Percentiles rank a stretch among this genome's conserved stretches.
Conservation (phyloP, 2,329 filamentous ascomycete species). For the Aureobasidium sp. region DNA sequence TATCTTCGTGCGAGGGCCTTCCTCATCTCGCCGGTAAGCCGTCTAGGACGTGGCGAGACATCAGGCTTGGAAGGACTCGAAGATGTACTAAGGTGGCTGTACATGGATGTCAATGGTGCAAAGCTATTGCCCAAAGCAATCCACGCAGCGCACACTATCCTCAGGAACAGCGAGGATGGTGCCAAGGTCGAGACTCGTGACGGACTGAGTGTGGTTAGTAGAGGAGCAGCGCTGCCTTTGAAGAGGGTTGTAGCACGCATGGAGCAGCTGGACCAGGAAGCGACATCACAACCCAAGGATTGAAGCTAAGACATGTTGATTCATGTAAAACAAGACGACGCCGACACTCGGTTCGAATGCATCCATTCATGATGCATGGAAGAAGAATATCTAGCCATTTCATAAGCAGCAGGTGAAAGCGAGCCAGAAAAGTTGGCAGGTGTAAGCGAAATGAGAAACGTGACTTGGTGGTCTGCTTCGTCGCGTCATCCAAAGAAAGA, state of each 20-base stretch:
- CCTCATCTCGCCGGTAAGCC: slow-evolving; percentile 27
- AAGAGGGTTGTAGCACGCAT: slow-evolving; percentile 13
- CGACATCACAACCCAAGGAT: background rate
- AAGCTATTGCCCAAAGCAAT: slow-evolving; percentile 40
- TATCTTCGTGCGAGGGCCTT: slow-evolving; percentile 48
- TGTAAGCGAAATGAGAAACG: slow-evolving; percentile 12
- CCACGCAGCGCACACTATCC: slow-evolving; percentile 34
- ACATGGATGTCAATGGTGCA: slow-evolving; percentile 32
- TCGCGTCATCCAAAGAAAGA: slow-evolving; percentile 13
- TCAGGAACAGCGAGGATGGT: slow-evolving; percentile 33
- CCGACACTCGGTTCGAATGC: background rate
- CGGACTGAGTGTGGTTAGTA: slow-evolving; percentile 41
- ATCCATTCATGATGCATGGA: background rate
- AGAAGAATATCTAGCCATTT: background rate
- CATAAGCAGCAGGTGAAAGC: background rate
- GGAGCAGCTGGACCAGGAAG: slow-evolving; percentile 6
- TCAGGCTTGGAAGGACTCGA: slow-evolving; percentile 37
- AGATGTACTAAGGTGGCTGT: slow-evolving; percentile 48
- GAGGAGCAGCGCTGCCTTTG: slow-evolving; percentile 35
- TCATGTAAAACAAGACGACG: background rate
- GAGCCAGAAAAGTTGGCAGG: background rate
- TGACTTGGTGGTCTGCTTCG: slow-evolving; percentile 1
- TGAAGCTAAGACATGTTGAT: background rate
- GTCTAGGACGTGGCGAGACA: background rate
- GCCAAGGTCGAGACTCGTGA: slow-evolving; percentile 31